These are phyloP conservation scores for Bifiguratus adelaidae DNA, from an alignment of 192 early-diverging fungal species.

Conservation along the genomic window DNA sequence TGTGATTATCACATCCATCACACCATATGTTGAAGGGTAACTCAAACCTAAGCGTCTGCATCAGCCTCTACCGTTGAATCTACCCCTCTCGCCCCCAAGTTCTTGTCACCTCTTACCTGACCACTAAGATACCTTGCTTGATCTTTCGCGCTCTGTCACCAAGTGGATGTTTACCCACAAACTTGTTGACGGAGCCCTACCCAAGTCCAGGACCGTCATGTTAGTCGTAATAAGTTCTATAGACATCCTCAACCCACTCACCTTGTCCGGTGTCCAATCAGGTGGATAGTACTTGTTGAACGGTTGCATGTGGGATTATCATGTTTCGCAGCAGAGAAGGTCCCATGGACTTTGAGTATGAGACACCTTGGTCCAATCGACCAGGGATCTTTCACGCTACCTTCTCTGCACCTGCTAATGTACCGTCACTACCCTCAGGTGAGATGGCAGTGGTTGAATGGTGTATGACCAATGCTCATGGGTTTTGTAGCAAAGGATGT, in stretches of 20 bases:
- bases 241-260: slow-evolving; percentile 3
- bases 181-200: slow-evolving; percentile 76
- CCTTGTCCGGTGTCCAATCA: slow-evolving; percentile 88
- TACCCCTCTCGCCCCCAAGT: too few relatives aligned
- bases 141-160: slow-evolving; percentile 81
- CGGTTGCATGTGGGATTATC: slow-evolving; percentile 31
- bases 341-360: neutral
- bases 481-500: too few relatives aligned
- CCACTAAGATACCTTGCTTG: slow-evolving; percentile 80
- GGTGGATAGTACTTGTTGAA: slow-evolving; percentile 81
- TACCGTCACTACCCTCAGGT: too few relatives aligned
- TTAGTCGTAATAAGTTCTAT: neutral
- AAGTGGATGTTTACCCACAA: slow-evolving; percentile 82
- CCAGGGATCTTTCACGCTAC: neutral
- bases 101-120: slow-evolving; percentile 35
- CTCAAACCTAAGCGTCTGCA: slow-evolving; percentile 49
- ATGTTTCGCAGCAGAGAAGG: neutral
- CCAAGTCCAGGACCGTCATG: neutral
- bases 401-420: neutral
- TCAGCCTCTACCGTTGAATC: neutral
- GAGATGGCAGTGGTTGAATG: too few relatives aligned
- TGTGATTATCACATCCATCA: slow-evolving; percentile 68
- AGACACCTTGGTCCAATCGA: neutral
- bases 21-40: slow-evolving; percentile 91
- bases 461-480: too few relatives aligned